Evolutionary conservation across 306 rosid genomes (phyloP).

Genomic region (Arachis stenosperma): DNA sequence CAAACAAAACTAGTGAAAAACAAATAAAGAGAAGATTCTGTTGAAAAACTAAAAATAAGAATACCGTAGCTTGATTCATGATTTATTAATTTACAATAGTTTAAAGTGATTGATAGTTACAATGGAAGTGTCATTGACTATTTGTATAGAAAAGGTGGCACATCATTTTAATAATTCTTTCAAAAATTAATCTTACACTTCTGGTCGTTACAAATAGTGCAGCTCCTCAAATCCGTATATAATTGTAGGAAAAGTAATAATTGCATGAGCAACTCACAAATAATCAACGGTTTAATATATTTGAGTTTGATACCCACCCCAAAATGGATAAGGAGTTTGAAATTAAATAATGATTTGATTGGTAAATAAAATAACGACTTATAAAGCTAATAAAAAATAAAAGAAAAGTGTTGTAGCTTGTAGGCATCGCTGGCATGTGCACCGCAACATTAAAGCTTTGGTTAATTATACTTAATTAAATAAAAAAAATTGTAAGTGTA

Average conservation of each 20-base stretch:
- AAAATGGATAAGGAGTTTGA: not conserved
- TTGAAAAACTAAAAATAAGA: too few relatives aligned
- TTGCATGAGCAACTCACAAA: not conserved
- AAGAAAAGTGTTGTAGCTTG: not conserved
- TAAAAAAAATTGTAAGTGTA: too few relatives aligned
- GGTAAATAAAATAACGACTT: not conserved
- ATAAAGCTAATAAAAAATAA: not conserved
- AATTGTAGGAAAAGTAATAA: not conserved
- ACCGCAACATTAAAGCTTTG: not conserved
- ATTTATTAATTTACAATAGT: too few relatives aligned
- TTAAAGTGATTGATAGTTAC: too few relatives aligned
- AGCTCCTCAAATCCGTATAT: not conserved
- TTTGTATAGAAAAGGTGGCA: too few relatives aligned
- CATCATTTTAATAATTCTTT: too few relatives aligned
- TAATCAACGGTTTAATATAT: not conserved
- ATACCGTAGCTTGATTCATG: too few relatives aligned
- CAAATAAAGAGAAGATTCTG: too few relatives aligned
- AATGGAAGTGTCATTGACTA: too few relatives aligned
- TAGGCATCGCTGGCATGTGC: slow-evolving; percentile 4
- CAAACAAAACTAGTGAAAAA: too few relatives aligned
- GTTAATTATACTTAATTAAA: not conserved
- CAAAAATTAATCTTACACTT: too few relatives aligned
- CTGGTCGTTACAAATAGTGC: too few relatives aligned
- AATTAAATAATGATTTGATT: not conserved
- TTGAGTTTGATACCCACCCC: not conserved